phyloP scores from a whole-genome alignment of 169 alveolate genomes.

The Cryptosporidium ryanae region DNA sequence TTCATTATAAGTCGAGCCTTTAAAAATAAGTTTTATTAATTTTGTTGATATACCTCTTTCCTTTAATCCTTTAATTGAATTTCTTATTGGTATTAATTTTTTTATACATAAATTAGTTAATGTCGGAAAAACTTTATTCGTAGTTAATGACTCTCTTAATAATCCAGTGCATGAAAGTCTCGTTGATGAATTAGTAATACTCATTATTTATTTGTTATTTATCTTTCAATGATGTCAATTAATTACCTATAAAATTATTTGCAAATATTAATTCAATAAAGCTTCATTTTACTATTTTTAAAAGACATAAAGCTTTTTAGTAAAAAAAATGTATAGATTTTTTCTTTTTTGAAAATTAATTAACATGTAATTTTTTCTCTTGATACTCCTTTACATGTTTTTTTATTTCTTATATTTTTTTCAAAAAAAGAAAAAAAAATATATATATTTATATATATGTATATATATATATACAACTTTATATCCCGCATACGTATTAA shows the following conservation, averaged over 20 bases:
- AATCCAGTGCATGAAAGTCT: conserved; percentile 57
- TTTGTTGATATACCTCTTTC: conserved; percentile 15
- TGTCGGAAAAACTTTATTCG: background rate
- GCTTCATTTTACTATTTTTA: no score
- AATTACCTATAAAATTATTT: background rate
- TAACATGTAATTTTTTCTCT: background rate
- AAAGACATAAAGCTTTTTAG: no score
- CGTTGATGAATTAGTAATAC: background rate
- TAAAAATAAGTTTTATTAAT: conserved; percentile 17
- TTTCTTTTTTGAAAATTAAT: background rate
- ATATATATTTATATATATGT: no score
- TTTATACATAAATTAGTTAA: conserved; percentile 26
- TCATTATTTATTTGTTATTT: conserved; percentile 2
- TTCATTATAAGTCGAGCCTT: conserved; percentile 57
- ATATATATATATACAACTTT: no score
- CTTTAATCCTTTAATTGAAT: conserved; percentile 3
- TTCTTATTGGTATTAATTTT: conserved; percentile 48
- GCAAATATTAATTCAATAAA: background rate
- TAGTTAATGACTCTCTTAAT: conserved; percentile 48
- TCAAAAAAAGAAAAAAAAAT: no score
- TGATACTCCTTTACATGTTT: background rate
- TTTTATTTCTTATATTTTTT: no score
- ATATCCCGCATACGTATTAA: background rate
- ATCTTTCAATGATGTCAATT: background rate
- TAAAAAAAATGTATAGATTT: no score